These are phyloP conservation scores for Poa pratensis DNA, from an alignment of 176 grass and related monocot species.

Conservation along the genomic window DNA sequence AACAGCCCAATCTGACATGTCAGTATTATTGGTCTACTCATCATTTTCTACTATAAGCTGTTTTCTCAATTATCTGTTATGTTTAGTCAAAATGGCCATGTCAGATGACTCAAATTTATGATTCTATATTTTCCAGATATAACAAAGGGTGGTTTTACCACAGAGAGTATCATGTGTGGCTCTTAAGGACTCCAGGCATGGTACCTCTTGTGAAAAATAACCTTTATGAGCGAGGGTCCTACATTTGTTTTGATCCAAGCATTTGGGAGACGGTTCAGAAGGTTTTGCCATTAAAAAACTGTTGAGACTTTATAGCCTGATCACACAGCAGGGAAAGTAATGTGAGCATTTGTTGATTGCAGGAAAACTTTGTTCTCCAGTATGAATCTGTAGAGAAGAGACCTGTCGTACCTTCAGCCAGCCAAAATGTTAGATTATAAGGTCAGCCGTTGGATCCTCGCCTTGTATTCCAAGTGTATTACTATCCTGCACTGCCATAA, in stretches of 20 bases:
- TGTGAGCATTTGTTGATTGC: slow-evolving; percentile 27
- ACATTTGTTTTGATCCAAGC: slow-evolving; percentile 74
- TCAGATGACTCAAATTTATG: slow-evolving; percentile 11
- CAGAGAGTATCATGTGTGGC: slow-evolving; percentile 75
- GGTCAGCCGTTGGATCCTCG: slow-evolving; percentile 37
- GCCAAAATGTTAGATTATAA: slow-evolving; percentile 62
- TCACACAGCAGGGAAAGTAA: not conserved
- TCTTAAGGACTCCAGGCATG: slow-evolving; percentile 63
- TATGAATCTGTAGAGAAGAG: slow-evolving; percentile 80
- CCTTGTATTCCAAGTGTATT: not conserved
- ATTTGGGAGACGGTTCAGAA: slow-evolving; percentile 79
- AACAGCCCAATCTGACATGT: too few species aligned
- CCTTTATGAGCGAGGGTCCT: slow-evolving; percentile 79
- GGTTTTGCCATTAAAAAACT: slow-evolving; percentile 45
- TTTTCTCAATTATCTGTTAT: not conserved
- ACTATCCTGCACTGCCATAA: slow-evolving; percentile 1
- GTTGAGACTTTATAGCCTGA: slow-evolving; percentile 20
- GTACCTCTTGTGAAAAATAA: slow-evolving; percentile 63
- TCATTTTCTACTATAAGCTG: not conserved
- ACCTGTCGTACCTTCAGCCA: slow-evolving; percentile 59
- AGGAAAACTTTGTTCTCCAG: slow-evolving; percentile 81
- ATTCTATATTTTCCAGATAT: slow-evolving; percentile 57
- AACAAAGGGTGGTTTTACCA: slow-evolving; percentile 93
- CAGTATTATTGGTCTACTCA: slow-evolving; percentile 14
- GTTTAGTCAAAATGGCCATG: not conserved